phyloP scores from a whole-genome alignment of 2,329 filamentous ascomycete genomes.

The Tolypocladium guangdongense region DNA sequence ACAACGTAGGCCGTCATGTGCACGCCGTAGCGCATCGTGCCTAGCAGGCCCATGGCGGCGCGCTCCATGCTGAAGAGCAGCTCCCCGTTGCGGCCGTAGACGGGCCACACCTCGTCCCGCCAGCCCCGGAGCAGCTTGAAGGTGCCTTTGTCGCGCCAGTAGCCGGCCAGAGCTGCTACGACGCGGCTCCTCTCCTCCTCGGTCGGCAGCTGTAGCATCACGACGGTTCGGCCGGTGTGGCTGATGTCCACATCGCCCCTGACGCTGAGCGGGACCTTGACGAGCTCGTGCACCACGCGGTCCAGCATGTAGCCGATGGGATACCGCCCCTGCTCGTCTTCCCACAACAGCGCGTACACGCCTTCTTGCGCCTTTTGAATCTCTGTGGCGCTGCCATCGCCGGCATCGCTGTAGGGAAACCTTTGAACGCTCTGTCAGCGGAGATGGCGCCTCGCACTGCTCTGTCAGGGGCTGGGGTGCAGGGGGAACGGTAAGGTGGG shows the following conservation, averaged over 20 bases:
- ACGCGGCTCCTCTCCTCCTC: conserved; percentile 51
- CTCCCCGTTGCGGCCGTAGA: conserved; percentile 55
- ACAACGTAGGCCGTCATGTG: conserved; percentile 68
- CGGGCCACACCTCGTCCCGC: conserved; percentile 70
- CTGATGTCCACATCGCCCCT: conserved; percentile 53
- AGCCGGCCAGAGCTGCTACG: conserved; percentile 44
- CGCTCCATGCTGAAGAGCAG: conserved; percentile 68
- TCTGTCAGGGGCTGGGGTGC: background rate
- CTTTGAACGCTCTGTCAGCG: conserved; percentile 28
- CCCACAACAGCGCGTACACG: conserved; percentile 57
- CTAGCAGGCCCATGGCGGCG: conserved; percentile 62
- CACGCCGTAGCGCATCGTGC: conserved; percentile 66
- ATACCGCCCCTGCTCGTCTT: conserved; percentile 50
- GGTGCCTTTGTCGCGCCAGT: conserved; percentile 58
- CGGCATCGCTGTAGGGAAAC: conserved; percentile 64
- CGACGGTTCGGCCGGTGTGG: conserved; percentile 47
- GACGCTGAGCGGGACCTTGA: conserved; percentile 33
- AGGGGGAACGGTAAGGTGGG: background rate
- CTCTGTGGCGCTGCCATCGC: conserved; percentile 46
- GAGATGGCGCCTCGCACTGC: background rate
- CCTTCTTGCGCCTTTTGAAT: conserved; percentile 45
- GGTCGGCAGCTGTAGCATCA: conserved; percentile 46
- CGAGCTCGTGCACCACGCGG: conserved; percentile 37
- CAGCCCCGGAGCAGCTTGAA: conserved; percentile 71
- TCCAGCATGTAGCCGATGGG: conserved; percentile 53